Base-by-base conservation (phyloP, 2,329 filamentous ascomycete genomes). In the Penicillium thymicola region DNA sequence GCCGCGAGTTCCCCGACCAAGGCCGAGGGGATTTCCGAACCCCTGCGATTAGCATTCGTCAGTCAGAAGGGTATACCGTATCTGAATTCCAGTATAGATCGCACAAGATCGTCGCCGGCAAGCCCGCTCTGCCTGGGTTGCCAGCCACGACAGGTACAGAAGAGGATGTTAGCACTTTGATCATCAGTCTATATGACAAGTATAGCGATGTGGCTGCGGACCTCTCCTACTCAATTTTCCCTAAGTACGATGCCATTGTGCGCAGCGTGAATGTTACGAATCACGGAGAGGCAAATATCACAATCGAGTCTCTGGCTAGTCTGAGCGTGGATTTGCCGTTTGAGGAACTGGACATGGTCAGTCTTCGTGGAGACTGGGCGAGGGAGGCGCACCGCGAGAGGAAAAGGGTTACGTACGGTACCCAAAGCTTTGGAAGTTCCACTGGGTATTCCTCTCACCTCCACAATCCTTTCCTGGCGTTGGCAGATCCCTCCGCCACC, bases 1-100 rank as follows among this genome's bases (percentile, higher is more conserved):
- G 82, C 16, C 80, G 85, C 28, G 85, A 88, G 65, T 87, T 86
- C 52, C 85, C 85, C 2, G 85, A 88, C 57, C 73, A 85, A 5
- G 85, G 85, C 1, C 79, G 85, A 8, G 85, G 85, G 16, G 85
- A 88, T 65, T 85, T 86, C 60, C 79, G 86, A 4, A 72, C 81
- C 3, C 85, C 85, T 0, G 85, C 85, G 0, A 77, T 88, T 13
- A 80, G 82, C 37, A 84, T 88, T 62, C 77, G 78, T 51, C 84
- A 88, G 63, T 73, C 80, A 2, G 78, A 78, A 16, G 85, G 85
- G 30, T 79, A 83, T 57, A 85, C 83, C 0, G 79, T 88, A 14
- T 82, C 80, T 7, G 79, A 81, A 8, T 80, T 88, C 55, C 75
- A 75, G 38, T 88, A 87, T 64, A 75, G 80, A 54, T 85, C 82